phyloP scores from a whole-genome alignment of 2,329 filamentous ascomycete genomes.

The Aspergillus sp. region DNA sequence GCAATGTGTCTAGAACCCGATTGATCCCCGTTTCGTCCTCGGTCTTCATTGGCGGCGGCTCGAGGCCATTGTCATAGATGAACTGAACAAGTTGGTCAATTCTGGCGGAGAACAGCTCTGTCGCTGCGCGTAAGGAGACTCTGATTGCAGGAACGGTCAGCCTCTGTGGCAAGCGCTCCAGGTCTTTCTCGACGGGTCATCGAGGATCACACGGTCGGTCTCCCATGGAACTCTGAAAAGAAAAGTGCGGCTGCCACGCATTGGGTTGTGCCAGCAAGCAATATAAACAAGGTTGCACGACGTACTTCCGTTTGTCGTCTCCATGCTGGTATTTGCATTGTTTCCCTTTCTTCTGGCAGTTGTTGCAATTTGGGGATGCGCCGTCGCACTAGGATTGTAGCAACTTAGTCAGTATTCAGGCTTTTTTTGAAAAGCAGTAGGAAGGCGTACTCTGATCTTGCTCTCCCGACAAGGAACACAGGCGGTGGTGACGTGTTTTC shows the following conservation, averaged over 20 bases:
- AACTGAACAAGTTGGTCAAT: conserved; percentile 42
- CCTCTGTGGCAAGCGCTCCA: background rate
- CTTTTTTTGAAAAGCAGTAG: background rate
- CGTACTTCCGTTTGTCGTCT: conserved; percentile 42
- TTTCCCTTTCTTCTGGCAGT: conserved; percentile 40
- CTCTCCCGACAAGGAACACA: conserved; percentile 48
- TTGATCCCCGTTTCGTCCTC: conserved; percentile 40
- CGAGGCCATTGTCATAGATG: conserved; percentile 42
- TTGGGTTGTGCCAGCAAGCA: background rate
- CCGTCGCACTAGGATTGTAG: conserved; percentile 34
- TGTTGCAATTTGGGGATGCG: conserved; percentile 37
- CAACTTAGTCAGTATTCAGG: background rate
- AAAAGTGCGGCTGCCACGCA: background rate
- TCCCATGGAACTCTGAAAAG: background rate
- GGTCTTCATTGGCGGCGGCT: conserved; percentile 39
- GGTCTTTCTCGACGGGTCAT: background rate
- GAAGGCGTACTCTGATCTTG: conserved; percentile 40
- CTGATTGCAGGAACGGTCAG: conserved; percentile 7
- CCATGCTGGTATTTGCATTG: conserved; percentile 39
- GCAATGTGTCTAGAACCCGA: conserved; percentile 38
- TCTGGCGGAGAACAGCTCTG: conserved; percentile 34
- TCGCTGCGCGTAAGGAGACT: conserved; percentile 18
- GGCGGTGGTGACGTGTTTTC: conserved; percentile 47
- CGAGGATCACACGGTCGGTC: background rate
- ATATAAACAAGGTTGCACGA: background rate